Evolutionary conservation across 768 basidiomycete species (phyloP), one percentile per base, ranked within the genome.

Genomic region (Kockovaella imperatae): DNA sequence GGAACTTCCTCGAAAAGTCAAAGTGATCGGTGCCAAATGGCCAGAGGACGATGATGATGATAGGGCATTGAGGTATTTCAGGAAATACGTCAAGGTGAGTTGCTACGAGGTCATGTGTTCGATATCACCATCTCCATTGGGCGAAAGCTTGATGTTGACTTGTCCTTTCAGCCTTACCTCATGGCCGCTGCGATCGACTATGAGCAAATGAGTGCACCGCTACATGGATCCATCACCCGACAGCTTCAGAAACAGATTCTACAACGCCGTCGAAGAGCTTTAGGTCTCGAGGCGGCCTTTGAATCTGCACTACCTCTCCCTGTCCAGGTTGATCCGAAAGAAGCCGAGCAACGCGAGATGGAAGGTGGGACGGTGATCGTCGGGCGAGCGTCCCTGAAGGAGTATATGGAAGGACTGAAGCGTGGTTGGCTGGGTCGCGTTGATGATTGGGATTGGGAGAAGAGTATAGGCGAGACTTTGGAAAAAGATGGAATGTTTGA

Each of bases 121-220:
- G 20, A 15, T 10, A 28, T 14, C 23, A 18, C 26, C 32, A 30
- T 11, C 36, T 29, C 4, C 5, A 5, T 32, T 0, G 0, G 15
- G 20, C 17, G n/a, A 20, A 0, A 25, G 15, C 1, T 20, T 35
- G 21, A 40, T 42, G 5, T 18, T 35, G 47, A 17, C 29, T 30
- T 35, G 26, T 26, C 48, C 38, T 43, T 49, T 13, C 63, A 99
- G 95, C 95, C 95, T 7, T 79, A 93, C 47, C 77, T 99, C 4
- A 86, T 91, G 29, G 90, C 93, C 4, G 89, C 90, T 2, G 95
- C 89, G 0, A 75, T 96, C 29, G 95, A 99, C 76, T 99, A 86
- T 70, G 82, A 84, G 30, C 78, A 90, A 70, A 73, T 88, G 39
- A 75, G 78, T 13, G 86, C 87, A 20, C 85, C 85, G 62, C 77